Conservation (phyloP, 345 rosid genomes). For the Populus pruinosa region DNA sequence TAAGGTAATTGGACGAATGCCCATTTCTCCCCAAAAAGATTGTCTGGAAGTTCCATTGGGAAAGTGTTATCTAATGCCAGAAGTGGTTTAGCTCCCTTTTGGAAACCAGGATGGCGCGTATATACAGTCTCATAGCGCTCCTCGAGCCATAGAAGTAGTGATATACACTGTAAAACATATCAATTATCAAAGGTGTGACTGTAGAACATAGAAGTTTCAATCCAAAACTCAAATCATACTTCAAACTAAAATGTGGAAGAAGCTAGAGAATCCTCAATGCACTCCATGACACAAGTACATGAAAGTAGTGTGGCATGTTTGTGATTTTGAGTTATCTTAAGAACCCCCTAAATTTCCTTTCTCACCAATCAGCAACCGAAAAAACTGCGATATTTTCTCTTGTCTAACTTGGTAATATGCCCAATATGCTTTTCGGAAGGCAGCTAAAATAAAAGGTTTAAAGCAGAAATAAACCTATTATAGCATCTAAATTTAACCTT, state of each 20-base stretch:
- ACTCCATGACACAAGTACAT: neutral
- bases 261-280: neutral
- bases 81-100: conserved; percentile 81
- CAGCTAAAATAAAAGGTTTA: neutral
- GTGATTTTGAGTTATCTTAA: too few species aligned
- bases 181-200: neutral
- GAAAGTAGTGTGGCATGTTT: too few species aligned
- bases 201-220: neutral
- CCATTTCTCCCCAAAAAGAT: conserved; percentile 86
- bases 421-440: neutral
- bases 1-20: conserved; percentile 91
- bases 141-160: conserved; percentile 82
- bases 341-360: neutral
- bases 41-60: conserved; percentile 91
- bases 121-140: conserved; percentile 87
- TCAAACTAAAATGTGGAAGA: neutral
- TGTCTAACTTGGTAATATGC: neutral
- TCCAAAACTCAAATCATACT: neutral
- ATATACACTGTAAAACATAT: conserved; percentile 56
- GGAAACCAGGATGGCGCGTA: conserved; percentile 85
- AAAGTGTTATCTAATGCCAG: conserved; percentile 82
- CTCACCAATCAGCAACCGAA: neutral
- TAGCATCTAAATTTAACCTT: neutral
- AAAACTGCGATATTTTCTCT: neutral
- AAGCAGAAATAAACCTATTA: neutral